These are phyloP conservation scores for Thelonectria blattea DNA, from an alignment of 2,329 filamentous ascomycete species.

Conservation along the genomic window DNA sequence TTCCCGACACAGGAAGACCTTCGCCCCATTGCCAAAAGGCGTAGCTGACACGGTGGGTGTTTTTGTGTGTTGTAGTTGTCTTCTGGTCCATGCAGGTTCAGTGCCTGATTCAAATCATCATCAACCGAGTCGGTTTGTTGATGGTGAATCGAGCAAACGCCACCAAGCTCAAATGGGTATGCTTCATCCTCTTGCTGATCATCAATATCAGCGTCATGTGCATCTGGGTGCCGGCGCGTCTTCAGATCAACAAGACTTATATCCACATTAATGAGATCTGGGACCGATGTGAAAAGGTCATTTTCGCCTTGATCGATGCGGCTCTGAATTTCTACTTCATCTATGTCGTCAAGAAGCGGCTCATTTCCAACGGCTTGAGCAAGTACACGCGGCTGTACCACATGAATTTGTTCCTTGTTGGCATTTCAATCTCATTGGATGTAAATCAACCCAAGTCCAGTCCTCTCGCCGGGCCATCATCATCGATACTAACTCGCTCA, in stretches of 20 bases:
- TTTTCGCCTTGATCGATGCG: conserved; percentile 54
- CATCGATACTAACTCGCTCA: neutral
- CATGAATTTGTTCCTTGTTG: neutral
- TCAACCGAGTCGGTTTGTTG: conserved; percentile 55
- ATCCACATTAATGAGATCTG: conserved; percentile 53
- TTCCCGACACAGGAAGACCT: neutral
- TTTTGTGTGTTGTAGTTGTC: conserved; percentile 36
- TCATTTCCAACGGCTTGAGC: conserved; percentile 53
- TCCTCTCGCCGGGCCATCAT: neutral
- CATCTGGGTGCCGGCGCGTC: conserved; percentile 56
- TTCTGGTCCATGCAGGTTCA: conserved; percentile 46
- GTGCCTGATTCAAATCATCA: conserved; percentile 58
- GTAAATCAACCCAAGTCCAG: neutral
- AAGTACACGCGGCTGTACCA: conserved; percentile 55
- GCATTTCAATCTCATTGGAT: conserved; percentile 3
- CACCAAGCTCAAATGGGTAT: conserved; percentile 49
- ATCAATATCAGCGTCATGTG: conserved; percentile 57
- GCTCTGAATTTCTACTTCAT: conserved; percentile 55
- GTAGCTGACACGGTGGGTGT: neutral
- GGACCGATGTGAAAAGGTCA: conserved; percentile 56
- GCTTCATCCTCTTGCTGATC: conserved; percentile 47
- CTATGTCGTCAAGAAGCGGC: conserved; percentile 48
- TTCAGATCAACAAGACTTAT: conserved; percentile 46
- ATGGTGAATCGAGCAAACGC: conserved; percentile 44
- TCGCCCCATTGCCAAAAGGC: neutral